Base-by-base conservation (phyloP, 2,329 filamentous ascomycete genomes). In the Scytalidium sp. region DNA sequence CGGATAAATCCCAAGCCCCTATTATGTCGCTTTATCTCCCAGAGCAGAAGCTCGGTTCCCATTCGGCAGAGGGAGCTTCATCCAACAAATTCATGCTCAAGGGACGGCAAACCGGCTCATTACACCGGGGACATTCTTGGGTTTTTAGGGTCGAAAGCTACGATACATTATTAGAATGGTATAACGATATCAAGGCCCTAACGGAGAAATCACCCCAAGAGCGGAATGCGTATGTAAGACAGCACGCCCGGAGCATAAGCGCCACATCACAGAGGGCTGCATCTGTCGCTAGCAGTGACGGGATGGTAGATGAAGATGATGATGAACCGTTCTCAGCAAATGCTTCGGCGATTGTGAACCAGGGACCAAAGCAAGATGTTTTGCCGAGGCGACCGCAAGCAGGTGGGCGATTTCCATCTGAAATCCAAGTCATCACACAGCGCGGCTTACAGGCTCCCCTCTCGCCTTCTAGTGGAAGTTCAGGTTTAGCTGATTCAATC, bases 1-100 rank as follows among this genome's bases (percentile, higher is more conserved):
- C 91, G 58, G 93, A 97, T 71, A 92, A 93, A 67, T 87, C 82
- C 52, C 90, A 94, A 69, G 86, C 88, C 36, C 94, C 94, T 1
- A 83, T 97, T 65, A 97, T 99, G 93, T 97, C 94, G 40, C 78
- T 99, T 49, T 96, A 94, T 66, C 81, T 99, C 22, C 88, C 88
- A 6, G 94, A 97, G 60, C 94, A 97, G 70, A 97, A 96, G 67
- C 79, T 99, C 50, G 94, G 94, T 32, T 95, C 92, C 29, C 91
- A 95, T 66, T 97, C 93, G 9, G 81, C 84, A 52, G 83, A 84
- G 51, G 85, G 83, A 44, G 92, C 90, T 11, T 89, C 87, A 11
- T 97, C 91, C 39, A 93, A 96, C 74, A 99, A 99, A 68, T 99
- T 99, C 68, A 90, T 97, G 68, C 84, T 99, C 63, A 99, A 97